Percentiles rank a stretch among this genome's conserved stretches.
Conservation (phyloP, 2,329 filamentous ascomycete genomes). For the Fusarium compactum region DNA sequence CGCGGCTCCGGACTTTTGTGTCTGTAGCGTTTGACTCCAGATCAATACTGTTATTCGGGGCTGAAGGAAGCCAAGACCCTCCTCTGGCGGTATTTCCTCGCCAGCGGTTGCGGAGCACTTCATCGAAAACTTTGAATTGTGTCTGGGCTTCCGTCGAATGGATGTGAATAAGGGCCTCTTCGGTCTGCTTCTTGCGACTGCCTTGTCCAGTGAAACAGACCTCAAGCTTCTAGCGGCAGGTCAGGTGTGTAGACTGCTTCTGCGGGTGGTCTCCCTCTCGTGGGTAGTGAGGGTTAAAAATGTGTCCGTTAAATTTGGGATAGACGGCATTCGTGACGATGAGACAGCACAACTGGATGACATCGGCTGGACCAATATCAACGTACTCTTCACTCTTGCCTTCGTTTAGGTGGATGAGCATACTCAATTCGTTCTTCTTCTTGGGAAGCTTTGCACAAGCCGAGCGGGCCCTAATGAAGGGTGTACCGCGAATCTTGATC, state of each 20-base stretch:
- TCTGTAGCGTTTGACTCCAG: constrained; percentile 36
- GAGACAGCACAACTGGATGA: constrained; percentile 59
- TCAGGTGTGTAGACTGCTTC: constrained; percentile 54
- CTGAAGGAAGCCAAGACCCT: constrained; percentile 49
- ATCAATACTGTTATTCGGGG: constrained; percentile 31
- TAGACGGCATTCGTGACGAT: constrained; percentile 67
- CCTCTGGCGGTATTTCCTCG: constrained; percentile 47
- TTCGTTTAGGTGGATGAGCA: constrained; percentile 51
- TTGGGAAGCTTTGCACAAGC: constrained; percentile 54
- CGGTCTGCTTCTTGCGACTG: constrained; percentile 44
- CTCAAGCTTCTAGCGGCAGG: constrained; percentile 64
- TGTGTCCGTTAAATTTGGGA: constrained; percentile 52
- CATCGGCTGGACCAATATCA: constrained; percentile 55
- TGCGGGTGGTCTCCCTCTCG: constrained; percentile 32
- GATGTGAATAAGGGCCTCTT: constrained; percentile 55
- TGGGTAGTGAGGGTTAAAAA: constrained; percentile 22
- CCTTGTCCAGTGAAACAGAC: constrained; percentile 43
- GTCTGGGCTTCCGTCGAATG: constrained; percentile 49
- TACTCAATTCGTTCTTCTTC: constrained; percentile 59
- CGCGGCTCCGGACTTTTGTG: constrained; percentile 14
- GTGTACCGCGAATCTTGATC: constrained; percentile 54
- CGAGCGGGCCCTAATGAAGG: constrained; percentile 52
- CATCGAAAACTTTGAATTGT: constrained; percentile 49
- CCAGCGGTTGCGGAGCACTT: constrained; percentile 52
- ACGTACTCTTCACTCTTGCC: constrained; percentile 50